A percentile compares a stretch with the other conserved stretches of the same genome.
phyloP scores from a whole-genome alignment of 805 yeast genomes.

The Sugiyamaella smithiae region DNA sequence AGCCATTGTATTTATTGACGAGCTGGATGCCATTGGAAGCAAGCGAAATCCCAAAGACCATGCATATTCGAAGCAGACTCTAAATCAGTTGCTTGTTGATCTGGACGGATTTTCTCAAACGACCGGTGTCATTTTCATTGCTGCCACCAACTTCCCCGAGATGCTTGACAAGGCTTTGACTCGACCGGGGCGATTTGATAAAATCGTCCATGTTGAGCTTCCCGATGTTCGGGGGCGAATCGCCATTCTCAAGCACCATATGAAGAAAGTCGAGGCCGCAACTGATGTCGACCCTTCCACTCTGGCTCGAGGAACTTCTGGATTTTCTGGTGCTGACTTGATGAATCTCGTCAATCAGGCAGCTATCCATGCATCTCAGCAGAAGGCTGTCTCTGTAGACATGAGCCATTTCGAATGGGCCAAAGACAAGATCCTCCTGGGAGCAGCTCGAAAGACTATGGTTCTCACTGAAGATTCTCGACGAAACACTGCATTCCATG shows the following conservation, averaged over 20 bases:
- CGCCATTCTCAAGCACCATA: constrained; percentile 86
- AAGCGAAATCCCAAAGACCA: constrained; percentile 96
- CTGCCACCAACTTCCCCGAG: constrained; percentile 98
- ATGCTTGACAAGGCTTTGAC: constrained; percentile 94
- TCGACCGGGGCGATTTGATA: constrained; percentile 97
- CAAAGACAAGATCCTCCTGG: constrained; percentile 94
- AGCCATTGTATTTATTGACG: constrained; percentile 95
- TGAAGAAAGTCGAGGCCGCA: constrained; percentile 84
- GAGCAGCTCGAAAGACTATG: constrained; percentile 97
- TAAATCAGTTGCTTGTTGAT: constrained; percentile 92
- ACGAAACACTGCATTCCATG: constrained; percentile 94
- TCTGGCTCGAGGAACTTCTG: constrained; percentile 96
- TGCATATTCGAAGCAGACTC: constrained; percentile 96
- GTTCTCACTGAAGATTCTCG: constrained; percentile 94
- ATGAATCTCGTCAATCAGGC: constrained; percentile 97
- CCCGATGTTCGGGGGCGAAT: constrained; percentile 98
- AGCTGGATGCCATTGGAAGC: constrained; percentile 97
- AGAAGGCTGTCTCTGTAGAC: constrained; percentile 84
- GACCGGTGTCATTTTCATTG: constrained; percentile 90
- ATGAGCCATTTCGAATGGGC: constrained; percentile 98
- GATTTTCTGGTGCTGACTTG: constrained; percentile 96
- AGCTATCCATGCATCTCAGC: constrained; percentile 93
- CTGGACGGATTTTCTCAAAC: constrained; percentile 89
- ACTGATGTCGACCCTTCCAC: constrained; percentile 83
- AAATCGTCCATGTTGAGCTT: constrained; percentile 88